Base-by-base conservation (phyloP, 805 yeast species). In the Metschnikowia henanensis region DNA sequence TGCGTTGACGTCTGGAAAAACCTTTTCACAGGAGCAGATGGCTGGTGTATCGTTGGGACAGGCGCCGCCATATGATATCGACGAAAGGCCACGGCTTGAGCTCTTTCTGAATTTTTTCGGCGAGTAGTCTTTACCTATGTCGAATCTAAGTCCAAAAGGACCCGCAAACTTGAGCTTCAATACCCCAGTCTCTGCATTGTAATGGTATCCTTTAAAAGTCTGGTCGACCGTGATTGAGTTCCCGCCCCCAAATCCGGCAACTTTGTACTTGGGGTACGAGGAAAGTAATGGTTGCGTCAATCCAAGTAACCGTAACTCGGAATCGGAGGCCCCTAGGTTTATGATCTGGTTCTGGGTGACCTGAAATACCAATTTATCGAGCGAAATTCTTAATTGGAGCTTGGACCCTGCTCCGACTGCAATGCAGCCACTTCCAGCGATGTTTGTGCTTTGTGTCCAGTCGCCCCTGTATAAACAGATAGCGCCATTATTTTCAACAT, bases 371-470 rank as follows among this genome's bases (percentile, higher is more conserved):
- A 22, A 4, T 17, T 21, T 20, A 7, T 25, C 36, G 4, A 13
- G 13, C 16, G 33, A 22, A 12, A 25, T 21, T 33, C 34, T 42
- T 23, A 42, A 19, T 5, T 30, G 17, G 12, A 46, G 31, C 20
- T 30, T 37, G 16, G 44, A 32, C 20, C 34, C 30, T 3, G 15
- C 33, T 8, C 39, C 37, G 9, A 40, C 41, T 8, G 29, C 17
- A 18, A 57, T 43, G 50, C 67, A 62, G 37, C 67, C 67, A 15
- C 41, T 34, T 28, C 67, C 67, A 0, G 28, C 7, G 26, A 62
- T 52, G 18, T 25, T 39, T 17, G 62, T 52, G 9, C 59, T 47
- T 50, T 58, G 64, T 6, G 43, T 45, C 39, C 56, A 62, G 17
- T 39, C 48, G 32, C 47, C 45, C 31, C 59, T 55, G 20, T 48